Base-by-base conservation (phyloP, 2,329 filamentous ascomycete genomes). In the Waltergamsia citrina region DNA sequence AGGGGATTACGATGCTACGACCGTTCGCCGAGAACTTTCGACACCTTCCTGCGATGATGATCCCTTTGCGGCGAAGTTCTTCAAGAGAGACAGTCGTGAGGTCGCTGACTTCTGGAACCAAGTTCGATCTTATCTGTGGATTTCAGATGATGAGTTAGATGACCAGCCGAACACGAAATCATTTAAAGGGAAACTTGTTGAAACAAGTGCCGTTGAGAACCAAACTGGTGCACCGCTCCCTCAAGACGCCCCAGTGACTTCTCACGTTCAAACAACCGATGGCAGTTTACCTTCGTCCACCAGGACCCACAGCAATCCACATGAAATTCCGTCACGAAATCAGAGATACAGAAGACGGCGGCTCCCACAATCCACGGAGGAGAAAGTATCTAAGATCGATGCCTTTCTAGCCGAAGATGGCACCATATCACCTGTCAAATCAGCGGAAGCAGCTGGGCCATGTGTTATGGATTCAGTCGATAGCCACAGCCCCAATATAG, bases 131-230 rank as follows among this genome's bases (percentile, higher is more conserved):
- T 40, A 43, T 20, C 45, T 58, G 7, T 45, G 48, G 34, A 46
- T 56, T 21, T 42, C 50, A 11, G 52, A 57, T 19, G 46, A 53
- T 3, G 53, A 56, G 15, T 16, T 53, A n/a, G 47, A 51, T 5
- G 25, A 21, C 22, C 21, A 15, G 21, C 8, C 12, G 14, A n/a
- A 3, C n/a, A 3, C 26, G 26, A 28, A 16, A 7, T n/a, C 7
- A 28, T n/a, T n/a, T n/a, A 15, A 7, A 5, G 7, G 14, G 12
- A 28, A 4, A 7, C 14, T 28, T n/a, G 8, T 4, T n/a, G 14
- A 28, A 9, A 28, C 26, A 28, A 28, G 8, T 5, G 12, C 7
- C 3, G 12, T 28, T n/a, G 12, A 28, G 14, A 28, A 28, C 7
- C 26, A n/a, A 9, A 28, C 26, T n/a, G 26, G 26, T 28, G 17